Percentiles rank a stretch among this genome's conserved stretches.
These are phyloP conservation scores for Gyrodon lividus DNA, from an alignment of 768 basidiomycete genomes.

Conservation along the genomic window DNA sequence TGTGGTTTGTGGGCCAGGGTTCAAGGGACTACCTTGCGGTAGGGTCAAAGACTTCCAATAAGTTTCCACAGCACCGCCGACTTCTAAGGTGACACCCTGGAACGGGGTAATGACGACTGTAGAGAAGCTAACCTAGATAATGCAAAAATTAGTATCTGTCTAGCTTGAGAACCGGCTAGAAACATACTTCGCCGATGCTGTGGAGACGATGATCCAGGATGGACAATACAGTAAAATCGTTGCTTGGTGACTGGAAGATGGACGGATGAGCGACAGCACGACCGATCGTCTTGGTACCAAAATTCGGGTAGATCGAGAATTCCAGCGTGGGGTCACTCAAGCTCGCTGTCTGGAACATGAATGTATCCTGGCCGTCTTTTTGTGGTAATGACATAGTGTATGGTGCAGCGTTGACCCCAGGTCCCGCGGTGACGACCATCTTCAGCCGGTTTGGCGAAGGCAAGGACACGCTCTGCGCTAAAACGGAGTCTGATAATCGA, in stretches of 20 bases:
- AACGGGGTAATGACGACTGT: slow-evolving; percentile 86
- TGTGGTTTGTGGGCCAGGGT: slow-evolving; percentile 35
- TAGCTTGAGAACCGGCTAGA: not conserved
- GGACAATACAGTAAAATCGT: slow-evolving; percentile 62
- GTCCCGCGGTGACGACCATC: slow-evolving; percentile 89
- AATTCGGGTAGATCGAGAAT: slow-evolving; percentile 95
- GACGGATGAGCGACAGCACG: slow-evolving; percentile 84
- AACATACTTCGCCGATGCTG: slow-evolving; percentile 84
- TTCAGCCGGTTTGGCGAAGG: slow-evolving; percentile 81
- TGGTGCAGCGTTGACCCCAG: slow-evolving; percentile 81
- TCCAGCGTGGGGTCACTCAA: slow-evolving; percentile 76
- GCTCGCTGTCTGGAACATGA: slow-evolving; percentile 83
- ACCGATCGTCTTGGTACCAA: slow-evolving; percentile 95
- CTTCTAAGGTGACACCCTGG: slow-evolving; percentile 87
- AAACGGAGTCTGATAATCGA: slow-evolving; percentile 67
- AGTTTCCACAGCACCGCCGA: slow-evolving; percentile 93
- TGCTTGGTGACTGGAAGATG: slow-evolving; percentile 58
- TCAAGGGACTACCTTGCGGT: slow-evolving; percentile 28
- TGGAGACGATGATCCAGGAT: slow-evolving; percentile 92
- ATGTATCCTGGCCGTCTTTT: slow-evolving; percentile 64
- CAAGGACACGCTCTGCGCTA: slow-evolving; percentile 64
- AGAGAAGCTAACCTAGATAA: slow-evolving; percentile 77
- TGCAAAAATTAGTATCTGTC: slow-evolving; percentile 5
- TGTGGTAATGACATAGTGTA: slow-evolving; percentile 89
- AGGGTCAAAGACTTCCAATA: slow-evolving; percentile 88